Conservation (phyloP, 805 yeast genomes). For the Schwanniomyces occidentalis region DNA sequence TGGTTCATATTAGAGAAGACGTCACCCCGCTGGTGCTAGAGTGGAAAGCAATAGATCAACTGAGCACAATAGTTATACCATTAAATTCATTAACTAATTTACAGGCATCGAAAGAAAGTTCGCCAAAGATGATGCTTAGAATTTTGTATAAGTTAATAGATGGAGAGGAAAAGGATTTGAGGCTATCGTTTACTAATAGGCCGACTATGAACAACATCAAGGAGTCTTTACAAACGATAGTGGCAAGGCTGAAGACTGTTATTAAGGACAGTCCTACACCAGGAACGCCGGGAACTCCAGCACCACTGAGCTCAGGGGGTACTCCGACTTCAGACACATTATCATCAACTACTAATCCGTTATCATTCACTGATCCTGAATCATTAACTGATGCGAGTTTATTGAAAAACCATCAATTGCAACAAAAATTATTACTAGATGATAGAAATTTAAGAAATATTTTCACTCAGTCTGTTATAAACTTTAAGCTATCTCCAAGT, state of each 20-base stretch:
- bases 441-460: constrained; percentile 68
- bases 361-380: constrained; percentile 22
- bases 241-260: constrained; percentile 63
- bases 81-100: constrained; percentile 41
- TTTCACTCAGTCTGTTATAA: constrained; percentile 86
- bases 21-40: constrained; percentile 40
- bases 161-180: constrained; percentile 27
- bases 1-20: constrained; percentile 42
- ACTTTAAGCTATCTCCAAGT: constrained; percentile 69
- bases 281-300: constrained; percentile 5
- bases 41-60: constrained; percentile 46
- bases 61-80: constrained; percentile 32
- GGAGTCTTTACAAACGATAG: constrained; percentile 63
- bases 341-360: constrained; percentile 11
- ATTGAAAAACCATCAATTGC: constrained; percentile 71
- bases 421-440: constrained; percentile 71
- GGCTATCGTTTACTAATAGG: constrained; percentile 67
- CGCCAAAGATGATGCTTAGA: constrained; percentile 67
- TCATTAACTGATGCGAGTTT: constrained; percentile 47
- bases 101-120: constrained; percentile 68
- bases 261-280: constrained; percentile 37
- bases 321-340: constrained; percentile 7
- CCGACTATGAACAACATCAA: constrained; percentile 76
- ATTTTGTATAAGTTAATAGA: constrained; percentile 47
- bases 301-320: constrained; percentile 7